These are phyloP conservation scores for Diatrype stigma DNA, from an alignment of 2,329 filamentous ascomycete species.

Conservation along the genomic window DNA sequence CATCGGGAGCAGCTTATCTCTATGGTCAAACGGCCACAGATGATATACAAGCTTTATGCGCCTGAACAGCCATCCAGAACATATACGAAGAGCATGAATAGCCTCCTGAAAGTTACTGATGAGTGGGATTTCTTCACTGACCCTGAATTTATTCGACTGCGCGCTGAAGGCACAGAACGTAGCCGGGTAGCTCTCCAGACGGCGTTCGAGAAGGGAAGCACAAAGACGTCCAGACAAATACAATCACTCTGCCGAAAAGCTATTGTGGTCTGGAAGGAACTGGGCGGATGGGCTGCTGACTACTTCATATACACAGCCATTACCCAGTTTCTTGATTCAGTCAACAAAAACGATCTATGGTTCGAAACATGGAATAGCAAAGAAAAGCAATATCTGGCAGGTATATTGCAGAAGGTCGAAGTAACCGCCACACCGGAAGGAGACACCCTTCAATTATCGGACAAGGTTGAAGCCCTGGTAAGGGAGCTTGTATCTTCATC, in stretches of 20 bases:
- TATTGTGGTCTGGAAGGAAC: conserved; percentile 46
- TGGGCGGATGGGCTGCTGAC: conserved; percentile 68
- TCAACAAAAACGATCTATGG: conserved; percentile 19
- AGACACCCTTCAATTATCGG: conserved; percentile 37
- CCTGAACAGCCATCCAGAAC: conserved; percentile 3
- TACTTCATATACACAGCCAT: conserved; percentile 56
- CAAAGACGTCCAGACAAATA: conserved; percentile 52
- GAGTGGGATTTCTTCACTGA: conserved; percentile 56
- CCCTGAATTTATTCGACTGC: conserved; percentile 52
- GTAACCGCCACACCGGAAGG: conserved; percentile 11
- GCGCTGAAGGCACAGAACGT: conserved; percentile 35
- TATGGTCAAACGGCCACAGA: conserved; percentile 61
- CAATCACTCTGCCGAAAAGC: conserved; percentile 48
- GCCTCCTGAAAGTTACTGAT: conserved; percentile 37
- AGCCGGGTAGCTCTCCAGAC: conserved; percentile 34
- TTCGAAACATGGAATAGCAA: conserved; percentile 40
- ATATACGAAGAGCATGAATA: conserved; percentile 35
- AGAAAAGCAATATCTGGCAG: conserved; percentile 54
- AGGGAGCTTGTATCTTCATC: conserved; percentile 41
- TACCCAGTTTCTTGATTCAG: conserved; percentile 24
- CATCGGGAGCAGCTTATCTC: conserved; percentile 67
- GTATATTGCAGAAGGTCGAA: conserved; percentile 38
- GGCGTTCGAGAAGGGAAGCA: conserved; percentile 41
- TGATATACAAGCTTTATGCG: conserved; percentile 37
- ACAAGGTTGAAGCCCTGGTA: conserved; percentile 56